Evolutionary conservation across 2,329 filamentous ascomycete genomes (phyloP), one percentile per base, ranked within the genome.

Genomic region (Venturia pyrina): DNA sequence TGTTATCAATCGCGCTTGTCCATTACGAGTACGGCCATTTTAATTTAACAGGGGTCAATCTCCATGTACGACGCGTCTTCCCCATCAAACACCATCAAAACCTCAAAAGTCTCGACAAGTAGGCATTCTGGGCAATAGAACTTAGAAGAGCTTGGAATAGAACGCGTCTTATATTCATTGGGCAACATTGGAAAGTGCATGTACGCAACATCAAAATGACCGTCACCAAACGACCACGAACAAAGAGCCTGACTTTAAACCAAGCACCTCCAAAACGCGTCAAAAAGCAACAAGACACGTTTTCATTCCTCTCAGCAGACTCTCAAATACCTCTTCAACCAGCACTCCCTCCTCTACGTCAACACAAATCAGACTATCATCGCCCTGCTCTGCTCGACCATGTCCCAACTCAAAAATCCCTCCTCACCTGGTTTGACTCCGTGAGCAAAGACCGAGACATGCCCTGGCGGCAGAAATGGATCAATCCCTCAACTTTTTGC

Each of bases 381-480:
- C 72, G 71, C 44, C 71, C 75, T 2, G 69, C 73, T 19, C 69
- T 76, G 7, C 40, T 75, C 15, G 63, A 67, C 1, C 67, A 72
- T 19, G 48, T 64, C 3, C 63, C 59, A 0, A 61, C 65, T 37
- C 69, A 69, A 57, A 67, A 69, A 37, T 71, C 69, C 40, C 63
- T 76, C 11, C 63, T 76, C 32, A 37, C 21, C 19, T 76, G 75
- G 75, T 76, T 76, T 46, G 68, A 70, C 28, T 62, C 69, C 15
- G 71, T 75, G 3, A 71, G 74, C 41, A 69, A 72, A 46, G 70
- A 70, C 62, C 69, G 75, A 43, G 71, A 69, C n/a, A 76, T 76
- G 75, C 75, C 75, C 3, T 76, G 75, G 75, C 82, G 85, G 40
- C 84, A 85, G 69, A 68, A 78, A 1, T 88, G 84, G 83, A 76